Conservation (phyloP, 2,329 filamentous ascomycete species). For the Hypoxylon sp. region DNA sequence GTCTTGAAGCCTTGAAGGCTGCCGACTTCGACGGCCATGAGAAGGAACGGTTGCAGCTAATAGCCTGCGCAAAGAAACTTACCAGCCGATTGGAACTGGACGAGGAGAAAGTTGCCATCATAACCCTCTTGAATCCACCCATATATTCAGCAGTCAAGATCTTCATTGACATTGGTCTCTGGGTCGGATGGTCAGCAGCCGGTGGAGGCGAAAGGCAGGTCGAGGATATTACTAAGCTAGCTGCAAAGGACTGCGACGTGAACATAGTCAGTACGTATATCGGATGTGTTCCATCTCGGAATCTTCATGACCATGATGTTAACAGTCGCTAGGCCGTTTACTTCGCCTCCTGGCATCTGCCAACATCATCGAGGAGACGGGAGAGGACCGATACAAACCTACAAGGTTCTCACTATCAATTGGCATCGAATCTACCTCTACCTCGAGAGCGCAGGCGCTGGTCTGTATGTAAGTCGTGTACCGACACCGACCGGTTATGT, state of each 20-base stretch:
- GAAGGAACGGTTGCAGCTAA: conserved; percentile 25
- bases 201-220: conserved; percentile 30
- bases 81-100: conserved; percentile 33
- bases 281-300: background rate
- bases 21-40: conserved; percentile 32
- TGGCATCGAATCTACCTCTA: conserved; percentile 39
- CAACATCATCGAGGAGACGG: conserved; percentile 38
- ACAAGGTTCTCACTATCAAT: conserved; percentile 40
- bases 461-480: conserved; percentile 18
- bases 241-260: conserved; percentile 27
- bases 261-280: conserved; percentile 37
- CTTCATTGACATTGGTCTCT: conserved; percentile 37
- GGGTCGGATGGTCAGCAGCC: conserved; percentile 32
- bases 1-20: conserved; percentile 18
- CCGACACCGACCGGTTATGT: background rate
- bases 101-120: conserved; percentile 31
- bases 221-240: conserved; percentile 27
- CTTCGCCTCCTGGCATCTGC: conserved; percentile 38
- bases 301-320: background rate
- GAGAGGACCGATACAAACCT: conserved; percentile 39
- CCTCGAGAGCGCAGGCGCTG: conserved; percentile 38
- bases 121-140: conserved; percentile 31
- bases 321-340: conserved; percentile 34
- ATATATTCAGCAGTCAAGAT: conserved; percentile 33
- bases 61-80: conserved; percentile 34